Conservation (phyloP, 2,329 filamentous ascomycete species). For the Paracoccidioides lutzii region DNA sequence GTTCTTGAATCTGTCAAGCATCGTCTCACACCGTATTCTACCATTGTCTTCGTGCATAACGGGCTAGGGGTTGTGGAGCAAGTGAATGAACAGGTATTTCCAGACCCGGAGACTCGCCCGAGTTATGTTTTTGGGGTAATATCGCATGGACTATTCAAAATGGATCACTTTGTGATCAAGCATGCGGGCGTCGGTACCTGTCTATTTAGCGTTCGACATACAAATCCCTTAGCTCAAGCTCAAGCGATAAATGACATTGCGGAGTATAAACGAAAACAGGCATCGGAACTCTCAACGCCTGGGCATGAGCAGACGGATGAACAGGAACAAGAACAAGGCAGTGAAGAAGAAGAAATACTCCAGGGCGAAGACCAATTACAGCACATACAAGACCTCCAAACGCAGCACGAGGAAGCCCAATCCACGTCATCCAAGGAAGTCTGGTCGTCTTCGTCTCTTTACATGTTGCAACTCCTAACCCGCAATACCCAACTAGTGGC, state of each 20-base stretch:
- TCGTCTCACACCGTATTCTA: constrained; percentile 54
- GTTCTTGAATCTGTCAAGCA: constrained; percentile 54
- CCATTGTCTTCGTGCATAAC: constrained; percentile 65
- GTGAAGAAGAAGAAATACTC: background rate
- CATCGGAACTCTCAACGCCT: background rate
- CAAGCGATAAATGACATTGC: constrained; percentile 9
- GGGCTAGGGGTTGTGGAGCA: constrained; percentile 75
- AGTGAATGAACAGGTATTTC: constrained; percentile 59
- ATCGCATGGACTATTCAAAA: constrained; percentile 43
- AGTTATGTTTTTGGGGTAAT: constrained; percentile 62
- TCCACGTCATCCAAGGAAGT: background rate
- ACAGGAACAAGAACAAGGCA: background rate
- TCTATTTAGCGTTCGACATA: constrained; percentile 38
- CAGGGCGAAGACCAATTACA: background rate
- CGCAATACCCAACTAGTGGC: constrained; percentile 50
- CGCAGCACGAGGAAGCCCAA: background rate
- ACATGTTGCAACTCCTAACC: constrained; percentile 53
- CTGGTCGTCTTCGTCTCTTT: constrained; percentile 36
- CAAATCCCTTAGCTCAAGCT: constrained; percentile 7
- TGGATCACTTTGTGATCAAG: constrained; percentile 39
- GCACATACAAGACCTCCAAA: background rate
- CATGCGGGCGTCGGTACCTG: constrained; percentile 50
- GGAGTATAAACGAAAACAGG: background rate
- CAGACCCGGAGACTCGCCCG: constrained; percentile 51
- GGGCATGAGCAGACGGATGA: background rate